Conservation (phyloP, 164 flowering plant species). For the Magnolia kwangsiensis region DNA sequence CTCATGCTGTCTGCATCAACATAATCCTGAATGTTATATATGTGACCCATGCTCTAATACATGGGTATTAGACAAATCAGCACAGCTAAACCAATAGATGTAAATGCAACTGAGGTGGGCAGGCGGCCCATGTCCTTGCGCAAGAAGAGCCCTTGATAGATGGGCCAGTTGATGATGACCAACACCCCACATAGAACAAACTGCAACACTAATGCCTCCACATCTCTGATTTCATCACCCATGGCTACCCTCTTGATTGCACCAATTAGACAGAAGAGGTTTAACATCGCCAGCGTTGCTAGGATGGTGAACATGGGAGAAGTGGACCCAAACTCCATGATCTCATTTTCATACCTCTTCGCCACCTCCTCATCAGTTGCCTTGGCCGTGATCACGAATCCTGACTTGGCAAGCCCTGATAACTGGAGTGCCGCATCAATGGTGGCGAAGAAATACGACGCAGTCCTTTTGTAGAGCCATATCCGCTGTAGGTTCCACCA, state of each 20-base stretch:
- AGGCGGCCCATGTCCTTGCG: slow-evolving; percentile 29
- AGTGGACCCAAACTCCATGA: slow-evolving; percentile 64
- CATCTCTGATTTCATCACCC: not conserved
- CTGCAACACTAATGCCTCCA: slow-evolving; percentile 22
- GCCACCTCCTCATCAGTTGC: slow-evolving; percentile 42
- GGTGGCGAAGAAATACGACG: slow-evolving; percentile 50
- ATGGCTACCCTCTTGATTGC: slow-evolving; percentile 26
- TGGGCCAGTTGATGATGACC: slow-evolving; percentile 24
- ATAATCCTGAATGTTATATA: no score
- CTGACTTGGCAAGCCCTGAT: slow-evolving; percentile 34
- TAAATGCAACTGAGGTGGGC: slow-evolving; percentile 15
- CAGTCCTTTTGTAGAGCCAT: slow-evolving; percentile 61
- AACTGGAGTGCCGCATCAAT: slow-evolving; percentile 38
- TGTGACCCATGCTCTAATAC: not conserved
- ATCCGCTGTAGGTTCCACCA: slow-evolving; percentile 76
- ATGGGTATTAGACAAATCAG: not conserved
- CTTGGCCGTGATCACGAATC: slow-evolving; percentile 51
- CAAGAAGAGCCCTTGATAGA: slow-evolving; percentile 28
- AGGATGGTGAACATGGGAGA: slow-evolving; percentile 54
- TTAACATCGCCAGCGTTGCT: slow-evolving; percentile 55
- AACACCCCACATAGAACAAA: slow-evolving; percentile 14
- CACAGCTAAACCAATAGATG: slow-evolving; percentile 18
- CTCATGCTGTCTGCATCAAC: no score
- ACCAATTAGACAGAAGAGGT: slow-evolving; percentile 42
- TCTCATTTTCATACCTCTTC: slow-evolving; percentile 48